Percentiles rank a stretch among this genome's conserved stretches.
Evolutionary conservation across 2,329 filamentous ascomycete genomes (phyloP).

Genomic region (Zasmidium citrigriseum): DNA sequence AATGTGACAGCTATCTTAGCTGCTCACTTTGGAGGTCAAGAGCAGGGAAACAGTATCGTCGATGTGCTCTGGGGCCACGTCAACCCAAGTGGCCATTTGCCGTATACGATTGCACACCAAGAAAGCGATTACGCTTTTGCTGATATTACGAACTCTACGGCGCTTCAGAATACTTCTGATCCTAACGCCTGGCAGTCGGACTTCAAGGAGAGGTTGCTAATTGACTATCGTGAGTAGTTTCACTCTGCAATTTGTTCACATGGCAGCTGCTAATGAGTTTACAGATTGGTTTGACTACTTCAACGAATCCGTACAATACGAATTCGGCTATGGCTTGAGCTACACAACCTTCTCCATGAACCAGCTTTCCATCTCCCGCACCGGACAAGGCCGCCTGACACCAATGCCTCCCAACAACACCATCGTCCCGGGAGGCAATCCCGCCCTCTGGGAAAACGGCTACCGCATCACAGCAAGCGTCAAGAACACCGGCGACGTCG

Average conservation of each 20-base stretch:
- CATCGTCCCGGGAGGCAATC: slow-evolving; percentile 59
- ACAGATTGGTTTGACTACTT: slow-evolving; percentile 47
- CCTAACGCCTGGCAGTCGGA: slow-evolving; percentile 49
- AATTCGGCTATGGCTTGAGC: slow-evolving; percentile 29
- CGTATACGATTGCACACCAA: slow-evolving; percentile 79
- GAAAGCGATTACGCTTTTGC: slow-evolving; percentile 43
- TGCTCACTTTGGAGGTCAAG: slow-evolving; percentile 81
- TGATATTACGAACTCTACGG: slow-evolving; percentile 40
- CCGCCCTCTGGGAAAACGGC: slow-evolving; percentile 62
- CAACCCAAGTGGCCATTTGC: slow-evolving; percentile 76
- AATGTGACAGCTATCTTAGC: slow-evolving; percentile 75
- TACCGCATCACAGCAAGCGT: slow-evolving; percentile 55
- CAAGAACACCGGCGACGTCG: slow-evolving; percentile 61
- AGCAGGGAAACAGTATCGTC: slow-evolving; percentile 77
- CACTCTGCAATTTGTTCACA: not conserved
- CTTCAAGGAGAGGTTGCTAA: slow-evolving; percentile 54
- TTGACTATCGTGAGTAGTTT: slow-evolving; percentile 49
- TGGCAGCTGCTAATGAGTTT: not conserved
- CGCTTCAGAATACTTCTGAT: slow-evolving; percentile 34
- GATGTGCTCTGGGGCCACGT: slow-evolving; percentile 63
- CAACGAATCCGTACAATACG: slow-evolving; percentile 32
- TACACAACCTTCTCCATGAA: slow-evolving; percentile 30
- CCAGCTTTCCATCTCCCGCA: slow-evolving; percentile 14
- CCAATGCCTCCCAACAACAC: slow-evolving; percentile 57
- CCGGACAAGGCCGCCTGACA: slow-evolving; percentile 36